A percentile compares a stretch with the other conserved stretches of the same genome.
Conservation (phyloP, 2,329 filamentous ascomycete genomes). For the Aureobasidium leucospermi region DNA sequence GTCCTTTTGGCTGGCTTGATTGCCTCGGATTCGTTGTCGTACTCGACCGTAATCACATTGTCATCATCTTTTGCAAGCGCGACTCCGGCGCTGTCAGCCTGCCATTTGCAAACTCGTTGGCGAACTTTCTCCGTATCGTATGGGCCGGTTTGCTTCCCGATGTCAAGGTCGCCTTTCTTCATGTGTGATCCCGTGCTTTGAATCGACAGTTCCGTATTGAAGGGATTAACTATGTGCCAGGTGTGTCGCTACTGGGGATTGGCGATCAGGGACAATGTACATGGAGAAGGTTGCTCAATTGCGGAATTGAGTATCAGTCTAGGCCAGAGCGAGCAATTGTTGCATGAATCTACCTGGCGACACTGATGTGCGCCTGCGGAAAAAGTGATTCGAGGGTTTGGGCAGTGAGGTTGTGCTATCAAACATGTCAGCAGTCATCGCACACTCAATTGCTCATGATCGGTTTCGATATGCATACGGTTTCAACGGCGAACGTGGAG, state of each 20-base stretch:
- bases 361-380: no score
- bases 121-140: constrained; percentile 42
- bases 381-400: not conserved
- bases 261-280: not conserved
- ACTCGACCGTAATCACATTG: constrained; percentile 48
- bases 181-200: not conserved
- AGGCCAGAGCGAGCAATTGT: not conserved
- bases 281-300: not conserved
- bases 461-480: not conserved
- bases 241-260: not conserved
- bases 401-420: not conserved
- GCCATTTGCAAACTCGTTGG: constrained; percentile 78
- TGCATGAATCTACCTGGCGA: not conserved
- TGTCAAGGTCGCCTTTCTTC: not conserved
- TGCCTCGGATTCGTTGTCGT: constrained; percentile 35
- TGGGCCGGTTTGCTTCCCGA: constrained; percentile 10
- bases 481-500: constrained; percentile 1
- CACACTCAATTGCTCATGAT: not conserved
- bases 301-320: not conserved
- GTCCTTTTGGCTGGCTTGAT: constrained; percentile 13
- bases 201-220: not conserved
- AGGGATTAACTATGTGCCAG: not conserved
- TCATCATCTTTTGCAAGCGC: constrained; percentile 46
- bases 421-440: not conserved
- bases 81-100: constrained; percentile 65